Evolutionary conservation across 108 stramenopile species (phyloP).

Genomic region (Seminavis robusta): DNA sequence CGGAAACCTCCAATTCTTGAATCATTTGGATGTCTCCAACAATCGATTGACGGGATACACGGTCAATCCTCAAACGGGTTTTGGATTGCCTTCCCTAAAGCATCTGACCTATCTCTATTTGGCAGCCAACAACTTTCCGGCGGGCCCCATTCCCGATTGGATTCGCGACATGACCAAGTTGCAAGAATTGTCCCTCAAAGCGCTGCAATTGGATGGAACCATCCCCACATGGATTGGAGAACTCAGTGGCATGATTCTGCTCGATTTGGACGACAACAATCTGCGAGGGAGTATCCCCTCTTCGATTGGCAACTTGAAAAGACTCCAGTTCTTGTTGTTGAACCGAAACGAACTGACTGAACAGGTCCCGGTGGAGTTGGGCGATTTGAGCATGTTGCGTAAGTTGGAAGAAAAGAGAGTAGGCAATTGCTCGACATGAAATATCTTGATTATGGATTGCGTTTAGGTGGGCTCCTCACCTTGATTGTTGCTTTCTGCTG

Average conservation of each 20-base stretch:
- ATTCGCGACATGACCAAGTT: slow-evolving; percentile 12
- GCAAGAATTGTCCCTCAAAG: slow-evolving; percentile 25
- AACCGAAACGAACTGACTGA: slow-evolving; percentile 26
- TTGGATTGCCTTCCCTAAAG: slow-evolving; percentile 11
- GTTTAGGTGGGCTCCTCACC: too few relatives aligned
- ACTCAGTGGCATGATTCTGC: slow-evolving; percentile 11
- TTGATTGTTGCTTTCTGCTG: too few relatives aligned
- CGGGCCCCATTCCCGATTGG: slow-evolving; percentile 18
- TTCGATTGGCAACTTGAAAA: slow-evolving; percentile 20
- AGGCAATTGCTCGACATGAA: background rate
- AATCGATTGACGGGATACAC: slow-evolving; percentile 23
- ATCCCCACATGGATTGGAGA: slow-evolving; percentile 28
- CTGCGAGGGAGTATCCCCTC: slow-evolving; percentile 23
- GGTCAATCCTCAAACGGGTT: too few relatives aligned
- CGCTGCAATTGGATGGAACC: slow-evolving; percentile 3
- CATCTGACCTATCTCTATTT: slow-evolving; percentile 22
- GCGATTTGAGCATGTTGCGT: slow-evolving; percentile 17
- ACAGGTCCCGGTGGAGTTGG: slow-evolving; percentile 16
- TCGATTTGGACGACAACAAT: slow-evolving; percentile 35
- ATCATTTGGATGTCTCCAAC: slow-evolving; percentile 23
- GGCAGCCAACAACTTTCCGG: slow-evolving; percentile 11
- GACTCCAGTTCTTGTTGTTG: slow-evolving; percentile 31
- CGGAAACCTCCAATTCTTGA: slow-evolving; percentile 15
- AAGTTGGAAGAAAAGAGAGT: background rate
- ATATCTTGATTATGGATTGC: too few relatives aligned